A percentile compares a stretch with the other conserved stretches of the same genome.
phyloP scores from a whole-genome alignment of 2,329 filamentous ascomycete species.

The Colletotrichum eremochloae region DNA sequence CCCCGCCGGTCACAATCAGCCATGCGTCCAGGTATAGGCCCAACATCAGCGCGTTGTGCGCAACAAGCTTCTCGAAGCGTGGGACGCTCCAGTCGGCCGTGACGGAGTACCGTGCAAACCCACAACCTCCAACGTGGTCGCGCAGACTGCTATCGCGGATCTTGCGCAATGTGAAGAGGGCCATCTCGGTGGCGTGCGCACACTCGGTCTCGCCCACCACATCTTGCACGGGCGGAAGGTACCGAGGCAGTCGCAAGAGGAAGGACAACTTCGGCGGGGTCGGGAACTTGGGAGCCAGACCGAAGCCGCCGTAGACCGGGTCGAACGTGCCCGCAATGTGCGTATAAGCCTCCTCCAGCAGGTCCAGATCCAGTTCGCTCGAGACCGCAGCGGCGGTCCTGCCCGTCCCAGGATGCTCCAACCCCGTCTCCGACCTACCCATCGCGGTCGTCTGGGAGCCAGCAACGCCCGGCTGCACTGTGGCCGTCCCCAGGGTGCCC shows the following conservation, averaged over 20 bases:
- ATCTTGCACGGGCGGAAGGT: constrained; percentile 80
- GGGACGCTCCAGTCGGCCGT: constrained; percentile 94
- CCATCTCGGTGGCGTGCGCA: constrained; percentile 81
- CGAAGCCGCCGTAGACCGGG: constrained; percentile 83
- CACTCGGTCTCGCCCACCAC: constrained; percentile 90
- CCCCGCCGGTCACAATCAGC: constrained; percentile 61
- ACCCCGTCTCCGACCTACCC: constrained; percentile 43
- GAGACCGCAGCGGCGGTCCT: constrained; percentile 52
- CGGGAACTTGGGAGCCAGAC: constrained; percentile 86
- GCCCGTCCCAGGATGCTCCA: constrained; percentile 43
- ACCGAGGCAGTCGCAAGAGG: constrained; percentile 79
- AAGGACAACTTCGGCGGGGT: constrained; percentile 89
- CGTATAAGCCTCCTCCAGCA: constrained; percentile 89
- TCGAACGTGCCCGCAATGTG: constrained; percentile 88
- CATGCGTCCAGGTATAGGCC: constrained; percentile 90
- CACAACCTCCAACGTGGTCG: constrained; percentile 67
- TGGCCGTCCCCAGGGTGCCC: constrained; percentile 74
- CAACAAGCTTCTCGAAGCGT: constrained; percentile 97
- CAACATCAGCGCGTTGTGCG: constrained; percentile 90
- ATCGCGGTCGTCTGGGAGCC: constrained; percentile 37
- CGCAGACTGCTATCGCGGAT: constrained; percentile 72
- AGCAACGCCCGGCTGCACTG: constrained; percentile 44
- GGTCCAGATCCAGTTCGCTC: constrained; percentile 86
- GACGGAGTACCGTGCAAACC: constrained; percentile 83
- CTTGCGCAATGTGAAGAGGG: constrained; percentile 81